Percentiles rank a stretch among this genome's conserved stretches.
Conservation (phyloP, 345 rosid genomes). For the Camelina neglecta region DNA sequence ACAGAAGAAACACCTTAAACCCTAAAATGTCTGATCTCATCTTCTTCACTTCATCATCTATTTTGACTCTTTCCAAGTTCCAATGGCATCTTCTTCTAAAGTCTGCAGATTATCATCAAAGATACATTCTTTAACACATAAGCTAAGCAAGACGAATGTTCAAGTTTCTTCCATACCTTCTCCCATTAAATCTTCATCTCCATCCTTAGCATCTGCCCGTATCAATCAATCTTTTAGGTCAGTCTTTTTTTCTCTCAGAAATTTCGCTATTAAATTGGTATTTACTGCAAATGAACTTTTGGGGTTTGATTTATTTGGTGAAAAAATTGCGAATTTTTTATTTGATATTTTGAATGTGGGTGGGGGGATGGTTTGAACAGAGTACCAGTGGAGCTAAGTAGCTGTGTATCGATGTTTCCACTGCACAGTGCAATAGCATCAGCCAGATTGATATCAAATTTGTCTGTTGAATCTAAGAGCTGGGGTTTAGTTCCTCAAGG, state of each 20-base stretch:
- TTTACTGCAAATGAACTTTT: neutral
- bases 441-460: constrained; percentile 64
- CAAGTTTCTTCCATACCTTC: constrained; percentile 39
- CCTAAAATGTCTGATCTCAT: constrained; percentile 27
- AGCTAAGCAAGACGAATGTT: constrained; percentile 41
- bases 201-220: constrained; percentile 45
- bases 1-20: constrained; percentile 15
- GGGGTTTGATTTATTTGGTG: neutral
- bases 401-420: constrained; percentile 57
- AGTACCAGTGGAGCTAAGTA: constrained; percentile 66
- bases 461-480: constrained; percentile 61
- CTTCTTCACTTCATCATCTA: neutral
- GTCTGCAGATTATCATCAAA: constrained; percentile 59
- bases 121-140: constrained; percentile 48
- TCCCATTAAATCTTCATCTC: constrained; percentile 42
- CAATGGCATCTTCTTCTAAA: constrained; percentile 59
- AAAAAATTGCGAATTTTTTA: neutral
- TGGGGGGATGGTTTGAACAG: constrained; percentile 37
- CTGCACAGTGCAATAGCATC: constrained; percentile 73
- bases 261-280: neutral
- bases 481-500: constrained; percentile 89
- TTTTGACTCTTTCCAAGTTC: neutral
- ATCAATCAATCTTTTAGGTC: constrained; percentile 45
- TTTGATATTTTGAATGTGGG: neutral
- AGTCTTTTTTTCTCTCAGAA: neutral